Base-by-base conservation (phyloP, 805 yeast genomes). In the Metschnikowia lochheadii region DNA sequence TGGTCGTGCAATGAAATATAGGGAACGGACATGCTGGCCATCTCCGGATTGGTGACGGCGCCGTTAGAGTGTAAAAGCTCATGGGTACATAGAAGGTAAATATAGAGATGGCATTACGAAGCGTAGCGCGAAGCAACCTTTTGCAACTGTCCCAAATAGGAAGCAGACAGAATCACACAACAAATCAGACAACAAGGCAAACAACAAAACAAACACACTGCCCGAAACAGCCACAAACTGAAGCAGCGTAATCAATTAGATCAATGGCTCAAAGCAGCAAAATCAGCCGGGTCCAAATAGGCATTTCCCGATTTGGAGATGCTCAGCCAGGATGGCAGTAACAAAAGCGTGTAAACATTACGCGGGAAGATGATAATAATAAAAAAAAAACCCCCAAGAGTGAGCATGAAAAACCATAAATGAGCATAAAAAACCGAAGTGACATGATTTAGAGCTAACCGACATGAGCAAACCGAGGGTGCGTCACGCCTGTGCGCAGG, bases 31-130 rank as follows among this genome's bases (percentile, higher is more conserved):
- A 26, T 20, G 29, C 29, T 26, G 23, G 41, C 32, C 41, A 39
- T 37, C 42, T 8, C 26, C 21, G 32, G 34, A 40, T 40, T 40
- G 43, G 43, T 33, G 20, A 15, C 33, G 14, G 21, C 13, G 14
- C 43, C 21, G 43, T 15, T 15, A 29, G 34, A 15, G 21, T 21
- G 4, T 10, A 20, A 39, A 21, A 21, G 43, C 43, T 29, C 43
- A 40, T 40, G 43, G 43, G 43, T 40, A 40, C 5, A 40, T 40
- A 40, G 43, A 40, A 37, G 43, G 43, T 26, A 29, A 40, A 40
- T 40, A 40, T 40, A 40, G 43, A 40, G 43, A 40, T n/a, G 26
- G 29, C 20, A 20, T 20, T 37, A 17, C 2, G 6, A 18, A 17
- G 40, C 40, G 38, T 35, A 35, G 20, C 11, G 29, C 29, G 29